phyloP scores from a whole-genome alignment of 2,329 filamentous ascomycete genomes.

The Dryadomyces quercivorus region DNA sequence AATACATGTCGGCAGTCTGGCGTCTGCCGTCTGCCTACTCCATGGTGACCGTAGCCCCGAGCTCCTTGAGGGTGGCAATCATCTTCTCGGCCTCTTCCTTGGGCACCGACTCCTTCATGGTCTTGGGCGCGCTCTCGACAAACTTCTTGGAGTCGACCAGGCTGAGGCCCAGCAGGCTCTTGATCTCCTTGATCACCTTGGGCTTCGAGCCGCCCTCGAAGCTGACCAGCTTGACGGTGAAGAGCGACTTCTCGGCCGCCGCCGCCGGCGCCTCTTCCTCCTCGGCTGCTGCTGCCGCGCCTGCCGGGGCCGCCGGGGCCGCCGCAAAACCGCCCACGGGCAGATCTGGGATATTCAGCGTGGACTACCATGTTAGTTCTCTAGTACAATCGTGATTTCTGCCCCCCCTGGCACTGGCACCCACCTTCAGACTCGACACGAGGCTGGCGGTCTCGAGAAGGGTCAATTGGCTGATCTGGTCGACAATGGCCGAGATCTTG shows the following conservation, averaged over 20 bases:
- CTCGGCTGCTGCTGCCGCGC: conserved; percentile 59
- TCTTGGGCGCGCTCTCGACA: conserved; percentile 93
- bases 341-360: conserved; percentile 95
- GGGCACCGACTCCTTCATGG: conserved; percentile 96
- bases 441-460: conserved; percentile 94
- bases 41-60: conserved; percentile 83
- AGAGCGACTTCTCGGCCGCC: conserved; percentile 91
- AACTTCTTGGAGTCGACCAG: conserved; percentile 99
- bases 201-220: conserved; percentile 86
- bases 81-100: conserved; percentile 99
- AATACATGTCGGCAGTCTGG: too few relatives aligned
- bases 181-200: conserved; percentile 99
- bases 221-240: conserved; percentile 85
- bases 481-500: conserved; percentile 90
- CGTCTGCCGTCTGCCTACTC: conserved; percentile 52
- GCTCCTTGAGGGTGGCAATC: conserved; percentile 77
- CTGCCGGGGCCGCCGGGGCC: conserved; percentile 39
- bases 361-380: conserved; percentile 46
- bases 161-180: conserved; percentile 85
- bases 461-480: conserved; percentile 97
- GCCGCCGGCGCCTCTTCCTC: conserved; percentile 80
- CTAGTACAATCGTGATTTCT: too few relatives aligned
- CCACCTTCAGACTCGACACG: conserved; percentile 87
- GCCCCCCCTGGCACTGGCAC: conserved; percentile 2
- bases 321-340: conserved; percentile 83